Conservation (phyloP, 2,329 filamentous ascomycete genomes). For the Paracoccidioides brasiliensis region DNA sequence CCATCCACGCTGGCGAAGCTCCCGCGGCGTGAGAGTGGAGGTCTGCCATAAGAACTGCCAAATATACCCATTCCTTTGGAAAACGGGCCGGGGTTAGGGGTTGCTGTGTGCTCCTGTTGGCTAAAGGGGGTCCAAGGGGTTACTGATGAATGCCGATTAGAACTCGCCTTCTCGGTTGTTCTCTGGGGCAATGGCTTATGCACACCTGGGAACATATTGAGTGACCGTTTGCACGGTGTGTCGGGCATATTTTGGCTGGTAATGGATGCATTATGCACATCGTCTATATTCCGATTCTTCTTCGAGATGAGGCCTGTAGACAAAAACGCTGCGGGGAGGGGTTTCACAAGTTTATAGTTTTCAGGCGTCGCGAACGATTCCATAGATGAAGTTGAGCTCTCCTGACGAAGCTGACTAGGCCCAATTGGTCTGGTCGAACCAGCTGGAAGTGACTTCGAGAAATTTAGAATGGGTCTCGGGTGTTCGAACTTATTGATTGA, state of each 20-base stretch:
- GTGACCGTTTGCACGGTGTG: conserved; percentile 85
- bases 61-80: conserved; percentile 50
- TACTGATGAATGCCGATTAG: conserved; percentile 60
- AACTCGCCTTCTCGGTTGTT: conserved; percentile 46
- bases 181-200: conserved; percentile 43
- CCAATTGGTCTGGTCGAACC: conserved; percentile 39
- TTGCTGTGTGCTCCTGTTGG: conserved; percentile 37
- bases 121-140: conserved; percentile 73
- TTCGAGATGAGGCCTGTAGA: conserved; percentile 93
- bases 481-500: conserved; percentile 39
- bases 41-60: conserved; percentile 40
- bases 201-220: conserved; percentile 54
- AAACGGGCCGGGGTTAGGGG: conserved; percentile 51
- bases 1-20: conserved; percentile 74
- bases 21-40: conserved; percentile 40
- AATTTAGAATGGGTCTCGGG: conserved; percentile 42
- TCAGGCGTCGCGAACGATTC: conserved; percentile 59
- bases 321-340: conserved; percentile 73
- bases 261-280: conserved; percentile 35
- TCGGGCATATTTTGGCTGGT: conserved; percentile 67
- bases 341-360: conserved; percentile 62
- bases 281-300: conserved; percentile 71
- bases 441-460: conserved; percentile 64
- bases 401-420: conserved; percentile 32
- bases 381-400: conserved; percentile 36